Base-by-base conservation (phyloP, 2,329 filamentous ascomycete genomes). In the Thelonectria olida region DNA sequence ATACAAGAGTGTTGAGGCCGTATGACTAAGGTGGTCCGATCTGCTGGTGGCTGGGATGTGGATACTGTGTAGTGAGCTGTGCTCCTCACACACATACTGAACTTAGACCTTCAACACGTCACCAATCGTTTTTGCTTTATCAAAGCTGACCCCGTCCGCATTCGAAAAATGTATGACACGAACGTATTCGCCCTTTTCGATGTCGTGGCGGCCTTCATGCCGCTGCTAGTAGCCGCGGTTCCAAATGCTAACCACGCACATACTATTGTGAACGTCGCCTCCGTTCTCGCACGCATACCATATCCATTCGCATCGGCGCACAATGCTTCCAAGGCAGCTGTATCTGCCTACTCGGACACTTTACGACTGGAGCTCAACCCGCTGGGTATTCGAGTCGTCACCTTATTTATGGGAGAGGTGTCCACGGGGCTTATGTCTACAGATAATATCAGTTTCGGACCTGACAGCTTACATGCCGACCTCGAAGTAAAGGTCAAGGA, bases 261-360 rank as follows among this genome's bases (percentile, higher is more conserved):
- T 0, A 49, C 45, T 3, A 64, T 63, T 10, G 13, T 64, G 17
- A 64, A 64, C 2, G 48, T 53, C 3, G 62, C 62, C 0, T 65
- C 63, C 0, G 10, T 66, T 2, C 13, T 65, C 2, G 58, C 54
- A 1, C 54, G 54, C 0, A n/a, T 64, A 2, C 62, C 59, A 1
- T 25, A 1, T 15, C 58, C 9, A 4, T 65, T 52, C 7, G 27
- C 55, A 2, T 1, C 63, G 3, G 58, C 54, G 0, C 62, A 66
- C 6, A 65, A 66, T 13, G 63, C 58, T 2, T 56, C 41, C 2
- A 66, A 65, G 23, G 63, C 27, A 20, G 63, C 63, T 12, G 63
- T 63, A 0, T 50, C 3, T 0, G 19, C 51, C 0, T 66, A 65
- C 54, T 65, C 63, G 0, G 64, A 66, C 8, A 66, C 64, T 1